Evolutionary conservation across 352 stramenopile genomes (phyloP), one percentile per base, ranked within the genome.

Genomic region (Globisporangium yorkense): DNA sequence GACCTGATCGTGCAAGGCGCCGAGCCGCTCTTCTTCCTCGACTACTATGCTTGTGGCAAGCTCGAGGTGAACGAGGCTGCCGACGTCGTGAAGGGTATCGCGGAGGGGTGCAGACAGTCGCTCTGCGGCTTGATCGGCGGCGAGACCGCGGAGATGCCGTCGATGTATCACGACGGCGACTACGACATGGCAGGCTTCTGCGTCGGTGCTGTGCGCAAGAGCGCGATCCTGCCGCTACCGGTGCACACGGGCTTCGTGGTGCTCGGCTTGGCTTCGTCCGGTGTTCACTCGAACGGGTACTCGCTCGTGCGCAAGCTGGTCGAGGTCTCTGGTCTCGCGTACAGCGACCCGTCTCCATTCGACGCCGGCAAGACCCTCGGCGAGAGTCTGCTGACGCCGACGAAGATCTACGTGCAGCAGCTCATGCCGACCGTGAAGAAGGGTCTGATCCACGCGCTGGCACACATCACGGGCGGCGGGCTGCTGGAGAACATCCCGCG

Each of bases 111-210:
- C 68, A 84, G 81, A 21, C 91, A 99, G 80, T 92, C 96, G 44
- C 73, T 86, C 49, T 99, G 97, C 72, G 96, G 94, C 43, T 76
- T 99, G 47, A 98, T 99, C 67, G 97, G 97, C 40, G 81, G 88
- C 51, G 95, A 98, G 71, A 99, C 96, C 41, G 97, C 97, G 39
- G 97, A 99, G 70, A 99, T 99, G 97, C 96, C 97, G 39, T 98
- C 90, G 44, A 98, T 99, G 94, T 99, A 99, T 77, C 80, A 93
- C 54, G 82, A 88, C 41, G 97, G 96, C 40, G 96, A 99, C 68
- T 99, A 99, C 71, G 97, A 99, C 80, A 86, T 99, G 64, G 97
- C 97, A 47, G 97, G 97, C 46, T 99, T 99, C 68, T 97, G 87
- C 57, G 96, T 99, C 16, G 97, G 97, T 60, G 96, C 97, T 24